Evolutionary conservation across 75 land plant genomes (phyloP).

Genomic region (Pinus taeda): DNA sequence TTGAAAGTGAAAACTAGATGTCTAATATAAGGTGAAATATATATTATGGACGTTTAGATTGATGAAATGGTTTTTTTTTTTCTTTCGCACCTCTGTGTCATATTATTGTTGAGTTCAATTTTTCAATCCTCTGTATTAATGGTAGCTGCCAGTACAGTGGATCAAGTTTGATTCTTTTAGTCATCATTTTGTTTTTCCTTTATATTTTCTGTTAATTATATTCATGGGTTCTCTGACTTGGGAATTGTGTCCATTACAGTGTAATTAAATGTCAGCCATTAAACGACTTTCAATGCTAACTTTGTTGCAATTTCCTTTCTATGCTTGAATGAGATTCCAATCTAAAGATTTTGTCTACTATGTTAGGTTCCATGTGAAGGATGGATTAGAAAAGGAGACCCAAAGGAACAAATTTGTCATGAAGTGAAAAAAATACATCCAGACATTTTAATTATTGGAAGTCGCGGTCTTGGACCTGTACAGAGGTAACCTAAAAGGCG

Average conservation of each 20-base stretch:
- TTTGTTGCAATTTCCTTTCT: background rate
- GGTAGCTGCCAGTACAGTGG: background rate
- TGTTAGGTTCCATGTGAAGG: constrained; percentile 40
- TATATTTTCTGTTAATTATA: too few relatives aligned
- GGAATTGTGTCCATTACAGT: background rate
- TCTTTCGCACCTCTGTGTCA: background rate
- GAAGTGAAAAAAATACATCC: constrained; percentile 33
- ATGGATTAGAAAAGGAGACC: constrained; percentile 42
- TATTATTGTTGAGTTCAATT: background rate
- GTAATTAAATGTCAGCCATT: background rate
- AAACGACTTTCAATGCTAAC: background rate
- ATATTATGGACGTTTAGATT: background rate
- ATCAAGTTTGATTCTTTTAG: background rate
- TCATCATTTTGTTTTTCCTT: too few relatives aligned
- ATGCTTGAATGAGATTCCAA: background rate
- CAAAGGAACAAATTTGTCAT: constrained; percentile 35
- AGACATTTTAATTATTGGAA: constrained; percentile 41
- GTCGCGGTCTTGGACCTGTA: constrained; percentile 36
- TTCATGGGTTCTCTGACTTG: background rate
- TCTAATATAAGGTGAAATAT: background rate
- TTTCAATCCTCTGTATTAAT: background rate
- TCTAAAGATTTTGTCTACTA: background rate
- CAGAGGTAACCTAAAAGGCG: constrained; percentile 24
- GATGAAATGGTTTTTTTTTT: background rate
- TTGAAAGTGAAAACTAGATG: background rate